Evolutionary conservation across 352 stramenopile species (phyloP), one percentile per base, ranked within the genome.

Genomic region (Globisporangium polare): DNA sequence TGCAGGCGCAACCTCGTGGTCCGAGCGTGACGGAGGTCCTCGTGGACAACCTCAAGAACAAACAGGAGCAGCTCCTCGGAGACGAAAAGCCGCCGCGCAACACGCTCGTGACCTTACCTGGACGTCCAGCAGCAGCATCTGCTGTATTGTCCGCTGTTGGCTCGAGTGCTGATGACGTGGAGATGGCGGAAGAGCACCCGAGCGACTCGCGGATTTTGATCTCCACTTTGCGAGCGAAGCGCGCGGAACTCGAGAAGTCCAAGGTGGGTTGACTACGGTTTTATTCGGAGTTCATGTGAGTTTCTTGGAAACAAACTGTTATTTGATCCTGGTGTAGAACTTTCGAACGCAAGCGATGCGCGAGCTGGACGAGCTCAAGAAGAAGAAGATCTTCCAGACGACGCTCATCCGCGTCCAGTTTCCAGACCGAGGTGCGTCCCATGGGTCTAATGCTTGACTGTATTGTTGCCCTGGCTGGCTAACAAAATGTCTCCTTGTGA

Each of bases 281-380:
- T n/a, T 43, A 43, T 43, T 13, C 18, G 37, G 13, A 2, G 13
- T n/a, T 18, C 15, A 43, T 2, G 12, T 43, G 13, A 3, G 37
- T 43, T 43, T 18, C 12, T 31, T 20, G 47, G 26, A 13, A 24
- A n/a, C 15, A 50, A 29, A 49, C 50, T n/a, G 17, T 17, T 17
- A 3, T 17, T 5, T 65, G 42, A 15, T n/a, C n/a, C 5, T 42
- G 18, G 17, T 42, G 8, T 15, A 95, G 84, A 92, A 88, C 29
- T 96, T 96, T 42, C 82, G 81, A 31, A 96, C 88, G 17, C 74
- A 87, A 66, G 86, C 86, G 15, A 96, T 96, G 88, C 88, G 88
- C 13, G 86, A 96, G 33, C 73, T 96, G 4, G 88, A 96, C 27
- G 81, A 94, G 33, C 72, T 96, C 0, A 90, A 93, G 66, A 82